Base-by-base conservation (phyloP, 176 grass and related monocot species). In the Puya raimondii region DNA sequence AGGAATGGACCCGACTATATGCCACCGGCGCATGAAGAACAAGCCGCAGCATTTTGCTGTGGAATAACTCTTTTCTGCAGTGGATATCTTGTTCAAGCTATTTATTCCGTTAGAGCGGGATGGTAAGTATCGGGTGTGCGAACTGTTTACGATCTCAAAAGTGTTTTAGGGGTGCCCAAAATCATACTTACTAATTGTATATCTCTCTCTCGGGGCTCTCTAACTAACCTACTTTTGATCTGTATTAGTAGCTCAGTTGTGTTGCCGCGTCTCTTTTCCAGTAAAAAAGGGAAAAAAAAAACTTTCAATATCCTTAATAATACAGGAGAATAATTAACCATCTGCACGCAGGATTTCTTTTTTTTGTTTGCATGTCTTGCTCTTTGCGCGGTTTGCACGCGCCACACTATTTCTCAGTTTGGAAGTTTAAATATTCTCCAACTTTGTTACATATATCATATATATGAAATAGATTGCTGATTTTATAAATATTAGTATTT, bases 1-100 rank as follows among this genome's bases (percentile, higher is more conserved):
- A 81, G 82, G 89, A 97, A 80, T 97, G 93, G 93, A 97, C 93
- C 47, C 89, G 80, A 64, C 74, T 92, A 53, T 97, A 97, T 67
- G 93, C 93, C 7, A 90, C 79, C 9, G 86, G 84, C 65, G 82
- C 84, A 13, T 97, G 72, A 84, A 15, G 63, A 22, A 20, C 23
- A 49, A 27, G 27, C 26, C 48, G 8, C 50, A 29, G 47, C n/a
- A 18, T 16, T 11, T 20, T 10, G 16, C 17, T 20, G 12, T 66
- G 23, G 27, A 53, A 53, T 66, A 53, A 67, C 50, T 1, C 54
- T 2, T 66, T 15, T 18, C 10, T 22, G 8, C 16, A 49, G 15
- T 8, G 61, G 64, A 54, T 22, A 54, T 22, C 66, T 47, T 66
- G 66, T 76, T 67, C 25, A 67, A 15, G 50, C 27, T 59, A 42